phyloP scores from a whole-genome alignment of 148 eudicot species.

The Polygonum aviculare region DNA sequence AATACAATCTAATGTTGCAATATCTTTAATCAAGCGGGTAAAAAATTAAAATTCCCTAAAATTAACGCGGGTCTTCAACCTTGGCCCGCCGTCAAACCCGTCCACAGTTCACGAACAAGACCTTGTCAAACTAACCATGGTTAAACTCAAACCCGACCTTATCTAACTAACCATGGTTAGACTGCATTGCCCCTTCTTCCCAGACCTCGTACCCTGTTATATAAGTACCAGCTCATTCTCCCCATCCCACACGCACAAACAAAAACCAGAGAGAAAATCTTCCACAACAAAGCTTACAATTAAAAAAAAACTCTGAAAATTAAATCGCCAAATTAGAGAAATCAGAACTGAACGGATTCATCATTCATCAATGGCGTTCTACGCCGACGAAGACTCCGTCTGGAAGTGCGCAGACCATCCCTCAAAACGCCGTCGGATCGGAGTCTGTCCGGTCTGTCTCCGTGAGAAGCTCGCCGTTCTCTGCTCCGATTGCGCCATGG shows the following conservation, averaged over 20 bases:
- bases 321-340: neutral
- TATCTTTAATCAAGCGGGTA: no score
- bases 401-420: constrained; percentile 68
- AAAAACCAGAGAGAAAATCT: neutral
- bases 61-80: no score
- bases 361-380: constrained; percentile 36
- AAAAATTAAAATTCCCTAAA: no score
- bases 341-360: neutral
- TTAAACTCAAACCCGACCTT: neutral
- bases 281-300: neutral
- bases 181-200: neutral
- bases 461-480: constrained; percentile 38
- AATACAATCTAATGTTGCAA: no score
- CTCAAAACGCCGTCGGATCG: constrained; percentile 41
- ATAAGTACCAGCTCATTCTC: constrained; percentile 10
- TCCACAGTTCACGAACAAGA: neutral
- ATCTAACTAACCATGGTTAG: neutral
- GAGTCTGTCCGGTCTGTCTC: constrained; percentile 42
- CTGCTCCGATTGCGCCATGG: constrained; percentile 40
- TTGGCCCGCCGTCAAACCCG: neutral
- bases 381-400: constrained; percentile 45
- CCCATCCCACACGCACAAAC: constrained; percentile 5
- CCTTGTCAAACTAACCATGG: neutral
- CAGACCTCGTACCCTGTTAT: neutral
- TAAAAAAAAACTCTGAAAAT: neutral